phyloP scores from a whole-genome alignment of 2,329 filamentous ascomycete genomes.

The Fusarium devonianum region DNA sequence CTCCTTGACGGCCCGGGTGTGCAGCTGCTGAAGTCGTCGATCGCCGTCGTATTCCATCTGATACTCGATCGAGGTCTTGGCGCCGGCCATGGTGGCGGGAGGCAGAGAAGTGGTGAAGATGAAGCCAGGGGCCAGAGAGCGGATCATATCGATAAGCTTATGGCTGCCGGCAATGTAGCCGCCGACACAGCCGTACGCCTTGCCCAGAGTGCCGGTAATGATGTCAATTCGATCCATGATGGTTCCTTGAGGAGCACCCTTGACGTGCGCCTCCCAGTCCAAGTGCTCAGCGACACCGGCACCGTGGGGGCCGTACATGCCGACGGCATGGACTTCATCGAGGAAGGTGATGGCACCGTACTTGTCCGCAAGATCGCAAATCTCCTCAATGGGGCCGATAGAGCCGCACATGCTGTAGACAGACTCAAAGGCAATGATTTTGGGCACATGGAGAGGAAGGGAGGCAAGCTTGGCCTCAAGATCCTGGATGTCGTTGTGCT shows the following conservation, averaged over 20 bases:
- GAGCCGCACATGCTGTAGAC: constrained; percentile 99
- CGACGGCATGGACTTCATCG: constrained; percentile 98
- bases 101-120: constrained; percentile 98
- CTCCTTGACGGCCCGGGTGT: constrained; percentile 93
- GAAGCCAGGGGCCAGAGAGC: constrained; percentile 94
- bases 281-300: constrained; percentile 97
- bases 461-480: constrained; percentile 91
- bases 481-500: constrained; percentile 95
- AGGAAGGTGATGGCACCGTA: constrained; percentile 97
- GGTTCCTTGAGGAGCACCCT: constrained; percentile 78
- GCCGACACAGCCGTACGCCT: constrained; percentile 96
- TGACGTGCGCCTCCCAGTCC: constrained; percentile 85
- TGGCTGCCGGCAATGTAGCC: constrained; percentile 94
- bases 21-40: constrained; percentile 90
- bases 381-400: constrained; percentile 92
- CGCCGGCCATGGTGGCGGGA: constrained; percentile 95
- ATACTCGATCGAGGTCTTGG: constrained; percentile 90
- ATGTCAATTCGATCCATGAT: constrained; percentile 97
- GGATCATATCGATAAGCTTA: constrained; percentile 88
- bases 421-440: constrained; percentile 98
- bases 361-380: constrained; percentile 95
- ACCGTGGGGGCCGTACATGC: constrained; percentile 97
- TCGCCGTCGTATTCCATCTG: constrained; percentile 87
- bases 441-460: constrained; percentile 83
- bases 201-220: constrained; percentile 95